Evolutionary conservation across 768 basidiomycete genomes (phyloP).

Genomic region (Macrolepiota dolichaula): DNA sequence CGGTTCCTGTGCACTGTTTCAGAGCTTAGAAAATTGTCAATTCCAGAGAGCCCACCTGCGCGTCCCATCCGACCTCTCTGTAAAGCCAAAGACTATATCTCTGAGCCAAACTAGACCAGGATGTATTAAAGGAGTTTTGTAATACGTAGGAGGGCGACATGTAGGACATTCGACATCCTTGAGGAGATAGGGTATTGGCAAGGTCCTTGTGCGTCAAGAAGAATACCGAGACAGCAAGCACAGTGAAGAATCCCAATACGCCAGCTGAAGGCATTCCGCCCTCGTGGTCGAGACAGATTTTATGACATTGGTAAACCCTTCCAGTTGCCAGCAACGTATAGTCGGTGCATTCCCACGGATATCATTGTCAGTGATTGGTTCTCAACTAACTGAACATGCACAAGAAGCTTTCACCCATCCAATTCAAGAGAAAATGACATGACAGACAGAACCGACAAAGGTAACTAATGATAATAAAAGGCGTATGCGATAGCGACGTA

Average conservation of each 20-base stretch:
- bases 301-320: not conserved
- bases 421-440: conserved; percentile 8
- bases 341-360: not conserved
- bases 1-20: conserved; percentile 10
- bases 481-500: conserved; percentile 9
- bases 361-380: not conserved
- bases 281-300: not conserved
- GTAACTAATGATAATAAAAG: conserved; percentile 11
- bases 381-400: not conserved
- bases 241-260: conserved; percentile 34
- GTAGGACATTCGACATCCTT: conserved; percentile 95
- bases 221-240: conserved; percentile 30
- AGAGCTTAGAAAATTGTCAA: not conserved
- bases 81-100: conserved; percentile 91
- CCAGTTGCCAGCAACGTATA: not conserved
- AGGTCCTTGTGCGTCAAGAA: conserved; percentile 43
- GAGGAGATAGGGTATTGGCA: conserved; percentile 62
- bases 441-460: conserved; percentile 4
- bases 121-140: conserved; percentile 60
- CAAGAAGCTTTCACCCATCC: conserved; percentile 7
- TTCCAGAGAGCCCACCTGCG: conserved; percentile 40
- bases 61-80: conserved; percentile 84
- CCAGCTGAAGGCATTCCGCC: conserved; percentile 16
- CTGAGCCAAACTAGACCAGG: conserved; percentile 67
- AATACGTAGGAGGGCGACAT: conserved; percentile 90